A percentile compares a stretch with the other conserved stretches of the same genome.
Conservation (phyloP, 2,329 filamentous ascomycete species). For the Trichoderma afroharzianum region DNA sequence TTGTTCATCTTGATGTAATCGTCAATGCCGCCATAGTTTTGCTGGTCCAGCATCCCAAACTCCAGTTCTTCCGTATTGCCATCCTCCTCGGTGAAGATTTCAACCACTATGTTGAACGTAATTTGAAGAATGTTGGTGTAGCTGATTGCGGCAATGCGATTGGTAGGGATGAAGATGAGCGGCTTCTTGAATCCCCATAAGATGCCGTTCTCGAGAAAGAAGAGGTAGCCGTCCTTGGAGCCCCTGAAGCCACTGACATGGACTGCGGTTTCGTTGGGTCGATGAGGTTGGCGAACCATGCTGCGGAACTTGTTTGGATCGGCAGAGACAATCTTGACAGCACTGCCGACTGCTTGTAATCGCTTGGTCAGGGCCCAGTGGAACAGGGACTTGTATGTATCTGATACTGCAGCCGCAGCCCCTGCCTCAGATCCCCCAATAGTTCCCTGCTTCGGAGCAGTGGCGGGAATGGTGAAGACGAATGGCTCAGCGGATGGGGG, state of each 20-base stretch:
- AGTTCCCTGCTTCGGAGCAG: slow-evolving; percentile 57
- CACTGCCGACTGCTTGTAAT: slow-evolving; percentile 47
- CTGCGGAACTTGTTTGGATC: slow-evolving; percentile 57
- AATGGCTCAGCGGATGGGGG: slow-evolving; percentile 51
- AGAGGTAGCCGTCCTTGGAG: slow-evolving; percentile 65
- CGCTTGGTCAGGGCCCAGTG: slow-evolving; percentile 57
- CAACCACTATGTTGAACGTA: slow-evolving; percentile 65
- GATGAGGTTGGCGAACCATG: slow-evolving; percentile 52
- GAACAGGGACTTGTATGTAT: slow-evolving; percentile 56
- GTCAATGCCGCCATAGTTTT: slow-evolving; percentile 62
- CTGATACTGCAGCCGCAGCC: slow-evolving; percentile 52
- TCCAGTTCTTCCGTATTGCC: slow-evolving; percentile 58
- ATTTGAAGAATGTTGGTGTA: slow-evolving; percentile 65
- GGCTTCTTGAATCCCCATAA: slow-evolving; percentile 71
- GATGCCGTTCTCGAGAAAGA: slow-evolving; percentile 64
- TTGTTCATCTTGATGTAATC: slow-evolving; percentile 59
- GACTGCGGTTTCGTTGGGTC: slow-evolving; percentile 60
- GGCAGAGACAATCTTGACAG: slow-evolving; percentile 47
- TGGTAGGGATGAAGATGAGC: slow-evolving; percentile 59
- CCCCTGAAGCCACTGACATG: slow-evolving; percentile 65
- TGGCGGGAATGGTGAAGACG: slow-evolving; percentile 60
- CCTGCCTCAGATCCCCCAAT: slow-evolving; percentile 49
- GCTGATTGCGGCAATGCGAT: slow-evolving; percentile 58
- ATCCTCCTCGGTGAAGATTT: slow-evolving; percentile 49
- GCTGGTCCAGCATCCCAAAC: slow-evolving; percentile 67